Evolutionary conservation across 2,329 filamentous ascomycete genomes (phyloP).

Genomic region (Penicillium sp.): DNA sequence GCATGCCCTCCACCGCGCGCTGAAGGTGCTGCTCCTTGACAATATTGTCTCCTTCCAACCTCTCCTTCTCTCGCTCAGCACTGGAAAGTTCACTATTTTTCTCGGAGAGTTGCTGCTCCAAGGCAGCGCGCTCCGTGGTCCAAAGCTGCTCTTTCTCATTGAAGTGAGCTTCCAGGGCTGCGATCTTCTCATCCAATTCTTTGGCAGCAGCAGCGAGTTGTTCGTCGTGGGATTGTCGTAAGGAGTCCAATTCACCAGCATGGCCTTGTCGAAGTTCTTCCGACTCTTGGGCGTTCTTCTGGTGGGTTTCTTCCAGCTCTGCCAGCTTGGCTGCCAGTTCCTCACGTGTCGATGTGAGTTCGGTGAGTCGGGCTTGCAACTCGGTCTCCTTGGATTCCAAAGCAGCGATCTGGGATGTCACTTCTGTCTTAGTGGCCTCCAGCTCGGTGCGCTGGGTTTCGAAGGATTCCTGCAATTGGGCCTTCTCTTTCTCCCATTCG

Average conservation of each 20-base stretch:
- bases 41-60: constrained; percentile 48
- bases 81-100: constrained; percentile 44
- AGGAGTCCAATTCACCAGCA: constrained; percentile 25
- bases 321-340: constrained; percentile 30
- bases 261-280: constrained; percentile 27
- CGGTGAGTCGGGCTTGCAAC: constrained; percentile 29
- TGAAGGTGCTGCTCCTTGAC: constrained; percentile 49
- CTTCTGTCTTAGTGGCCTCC: constrained; percentile 31
- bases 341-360: constrained; percentile 29
- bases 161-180: constrained; percentile 27
- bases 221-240: constrained; percentile 29
- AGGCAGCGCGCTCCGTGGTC: constrained; percentile 32
- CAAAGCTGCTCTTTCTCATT: constrained; percentile 36
- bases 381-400: constrained; percentile 38
- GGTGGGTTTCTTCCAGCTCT: constrained; percentile 35
- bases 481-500: constrained; percentile 40
- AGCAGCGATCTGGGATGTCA: constrained; percentile 35
- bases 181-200: constrained; percentile 29
- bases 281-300: constrained; percentile 30
- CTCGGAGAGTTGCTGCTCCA: constrained; percentile 42
- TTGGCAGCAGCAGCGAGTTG: constrained; percentile 27
- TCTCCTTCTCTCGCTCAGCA: constrained; percentile 46
- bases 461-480: constrained; percentile 41
- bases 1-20: constrained; percentile 44
- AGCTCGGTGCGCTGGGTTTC: constrained; percentile 38